These are phyloP conservation scores for Orbilia quercus DNA, from an alignment of 2,329 filamentous ascomycete species.

Conservation along the genomic window DNA sequence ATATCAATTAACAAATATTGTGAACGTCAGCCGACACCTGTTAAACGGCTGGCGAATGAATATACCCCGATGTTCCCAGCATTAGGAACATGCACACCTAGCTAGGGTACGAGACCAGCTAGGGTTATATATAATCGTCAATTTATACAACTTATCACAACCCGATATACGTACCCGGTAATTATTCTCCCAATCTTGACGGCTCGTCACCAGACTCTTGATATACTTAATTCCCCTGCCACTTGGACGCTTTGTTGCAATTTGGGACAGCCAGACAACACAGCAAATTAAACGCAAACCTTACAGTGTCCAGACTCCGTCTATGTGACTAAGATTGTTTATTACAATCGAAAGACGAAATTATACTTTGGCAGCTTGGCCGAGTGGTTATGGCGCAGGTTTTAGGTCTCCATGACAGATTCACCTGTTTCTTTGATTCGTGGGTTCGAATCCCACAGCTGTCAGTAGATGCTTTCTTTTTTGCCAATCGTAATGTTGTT, in stretches of 20 bases:
- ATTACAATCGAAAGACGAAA: neutral
- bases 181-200: too few relatives aligned
- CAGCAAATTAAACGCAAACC: conserved; percentile 7
- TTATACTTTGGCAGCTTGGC: conserved; percentile 52
- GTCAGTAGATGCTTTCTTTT: conserved; percentile 37
- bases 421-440: conserved; percentile 56
- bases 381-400: conserved; percentile 56
- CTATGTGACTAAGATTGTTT: neutral
- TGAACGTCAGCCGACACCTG: too few relatives aligned
- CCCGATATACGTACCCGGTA: neutral
- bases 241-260: too few relatives aligned
- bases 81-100: too few relatives aligned
- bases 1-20: neutral
- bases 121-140: too few relatives aligned
- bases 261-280: too few relatives aligned
- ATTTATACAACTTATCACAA: too few relatives aligned
- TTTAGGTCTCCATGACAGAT: conserved; percentile 42
- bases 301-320: neutral
- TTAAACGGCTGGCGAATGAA: too few relatives aligned
- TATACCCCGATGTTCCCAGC: too few relatives aligned
- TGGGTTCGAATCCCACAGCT: conserved; percentile 56
- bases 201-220: too few relatives aligned
- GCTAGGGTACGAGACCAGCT: too few relatives aligned
- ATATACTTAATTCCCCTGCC: too few relatives aligned
- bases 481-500: conserved; percentile 17